Evolutionary conservation across 768 basidiomycete genomes (phyloP).

Genomic region (Trametes punicea): DNA sequence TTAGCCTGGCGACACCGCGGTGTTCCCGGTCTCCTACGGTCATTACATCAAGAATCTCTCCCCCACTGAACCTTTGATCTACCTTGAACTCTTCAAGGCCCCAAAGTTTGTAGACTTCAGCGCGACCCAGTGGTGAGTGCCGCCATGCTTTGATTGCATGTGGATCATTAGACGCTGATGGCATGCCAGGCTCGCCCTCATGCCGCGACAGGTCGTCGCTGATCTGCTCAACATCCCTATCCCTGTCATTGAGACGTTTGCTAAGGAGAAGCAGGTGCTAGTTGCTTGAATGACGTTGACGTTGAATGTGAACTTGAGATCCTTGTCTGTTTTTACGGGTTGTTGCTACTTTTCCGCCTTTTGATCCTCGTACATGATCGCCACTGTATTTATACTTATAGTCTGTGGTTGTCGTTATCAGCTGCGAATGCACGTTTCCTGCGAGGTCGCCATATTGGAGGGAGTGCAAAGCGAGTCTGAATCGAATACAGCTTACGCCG

Average conservation of each 20-base stretch:
- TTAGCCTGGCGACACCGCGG: conserved; percentile 25
- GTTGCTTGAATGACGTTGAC: conserved; percentile 17
- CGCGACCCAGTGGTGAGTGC: conserved; percentile 23
- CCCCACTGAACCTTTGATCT: conserved; percentile 28
- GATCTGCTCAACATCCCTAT: conserved; percentile 25
- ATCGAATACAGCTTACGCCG: neutral
- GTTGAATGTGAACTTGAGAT: too few relatives aligned
- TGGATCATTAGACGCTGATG: neutral
- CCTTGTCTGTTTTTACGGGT: too few relatives aligned
- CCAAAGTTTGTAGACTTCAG: conserved; percentile 26
- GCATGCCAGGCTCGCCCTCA: conserved; percentile 22
- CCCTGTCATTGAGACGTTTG: conserved; percentile 15
- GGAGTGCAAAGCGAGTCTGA: neutral
- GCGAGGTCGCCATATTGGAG: too few relatives aligned
- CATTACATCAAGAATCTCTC: conserved; percentile 29
- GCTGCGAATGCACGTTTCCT: too few relatives aligned
- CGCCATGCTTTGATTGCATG: neutral
- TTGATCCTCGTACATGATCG: neutral
- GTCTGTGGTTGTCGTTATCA: neutral
- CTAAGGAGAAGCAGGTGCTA: conserved; percentile 25
- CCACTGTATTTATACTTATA: neutral
- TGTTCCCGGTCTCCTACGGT: conserved; percentile 25
- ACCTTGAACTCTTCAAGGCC: conserved; percentile 28
- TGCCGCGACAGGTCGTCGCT: conserved; percentile 24
- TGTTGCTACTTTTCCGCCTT: too few relatives aligned